Percentiles rank a stretch among this genome's conserved stretches.
Conservation (phyloP, 148 eudicot genomes). For the Vaccinium macrocarpon region DNA sequence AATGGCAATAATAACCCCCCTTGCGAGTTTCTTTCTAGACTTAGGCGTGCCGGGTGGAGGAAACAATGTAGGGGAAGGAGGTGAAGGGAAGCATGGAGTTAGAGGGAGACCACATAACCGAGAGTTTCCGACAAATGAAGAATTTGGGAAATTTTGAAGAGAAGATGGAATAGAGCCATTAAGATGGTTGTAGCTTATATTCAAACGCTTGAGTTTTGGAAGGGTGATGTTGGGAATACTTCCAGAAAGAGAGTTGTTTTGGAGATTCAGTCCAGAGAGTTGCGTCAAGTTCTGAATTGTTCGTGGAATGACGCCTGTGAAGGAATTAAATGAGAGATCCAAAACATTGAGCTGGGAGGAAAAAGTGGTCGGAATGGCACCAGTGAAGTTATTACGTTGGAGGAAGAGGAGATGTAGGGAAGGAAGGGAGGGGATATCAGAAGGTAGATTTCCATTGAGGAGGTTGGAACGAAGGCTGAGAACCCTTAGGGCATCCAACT, state of each 20-base stretch:
- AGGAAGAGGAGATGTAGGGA: constrained; percentile 34
- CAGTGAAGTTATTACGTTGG: constrained; percentile 38
- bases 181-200: constrained; percentile 39
- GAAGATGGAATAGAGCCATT: constrained; percentile 38
- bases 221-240: constrained; percentile 30
- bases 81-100: constrained; percentile 25
- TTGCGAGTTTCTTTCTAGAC: constrained; percentile 23
- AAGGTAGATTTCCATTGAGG: constrained; percentile 33
- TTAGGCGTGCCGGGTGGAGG: constrained; percentile 24
- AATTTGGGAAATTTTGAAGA: constrained; percentile 26
- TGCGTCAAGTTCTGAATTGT: constrained; percentile 30
- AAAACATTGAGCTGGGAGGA: constrained; percentile 27
- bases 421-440: constrained; percentile 37
- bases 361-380: constrained; percentile 34
- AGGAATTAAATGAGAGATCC: constrained; percentile 45
- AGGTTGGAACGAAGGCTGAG: constrained; percentile 37
- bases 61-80: constrained; percentile 12
- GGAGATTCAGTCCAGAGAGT: constrained; percentile 30
- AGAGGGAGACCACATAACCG: constrained; percentile 39
- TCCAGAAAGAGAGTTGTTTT: constrained; percentile 39
- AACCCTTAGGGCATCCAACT: constrained; percentile 24
- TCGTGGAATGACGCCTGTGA: constrained; percentile 32
- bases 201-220: constrained; percentile 27
- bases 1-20: constrained; percentile 36
- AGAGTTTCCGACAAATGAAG: constrained; percentile 35